Conservation (phyloP, 139 green algal genomes). For the Monoraphidium neglectum region DNA sequence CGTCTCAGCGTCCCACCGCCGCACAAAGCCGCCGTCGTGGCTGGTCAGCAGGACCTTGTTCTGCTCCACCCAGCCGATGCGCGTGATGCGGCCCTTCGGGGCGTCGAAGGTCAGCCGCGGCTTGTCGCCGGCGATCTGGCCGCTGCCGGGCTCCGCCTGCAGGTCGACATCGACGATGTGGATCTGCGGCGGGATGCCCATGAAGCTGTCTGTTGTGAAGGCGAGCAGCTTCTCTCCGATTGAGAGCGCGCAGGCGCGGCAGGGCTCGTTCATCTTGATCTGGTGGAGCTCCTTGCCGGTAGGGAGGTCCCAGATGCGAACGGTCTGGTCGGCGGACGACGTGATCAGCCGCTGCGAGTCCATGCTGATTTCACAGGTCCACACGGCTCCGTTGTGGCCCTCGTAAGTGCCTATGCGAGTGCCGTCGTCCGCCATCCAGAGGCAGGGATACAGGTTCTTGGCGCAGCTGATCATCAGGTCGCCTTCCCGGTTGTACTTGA, state of each 20-base stretch:
- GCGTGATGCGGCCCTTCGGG: slow-evolving; percentile 69
- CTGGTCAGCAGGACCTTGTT: slow-evolving; percentile 86
- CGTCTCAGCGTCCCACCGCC: slow-evolving; percentile 56
- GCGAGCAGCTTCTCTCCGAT: slow-evolving; percentile 83
- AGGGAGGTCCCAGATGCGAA: slow-evolving; percentile 91
- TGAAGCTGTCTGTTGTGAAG: slow-evolving; percentile 92
- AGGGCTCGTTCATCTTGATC: slow-evolving; percentile 86
- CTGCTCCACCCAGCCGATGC: slow-evolving; percentile 75
- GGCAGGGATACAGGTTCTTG: slow-evolving; percentile 76
- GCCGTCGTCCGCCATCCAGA: slow-evolving; percentile 95
- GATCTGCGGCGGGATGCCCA: slow-evolving; percentile 48
- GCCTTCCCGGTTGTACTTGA: slow-evolving; percentile 96
- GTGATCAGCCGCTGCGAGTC: slow-evolving; percentile 80
- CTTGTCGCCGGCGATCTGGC: slow-evolving; percentile 36
- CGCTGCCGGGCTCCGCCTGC: slow-evolving; percentile 9
- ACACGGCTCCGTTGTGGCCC: slow-evolving; percentile 96
- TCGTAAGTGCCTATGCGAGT: slow-evolving; percentile 93
- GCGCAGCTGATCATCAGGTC: slow-evolving; percentile 95
- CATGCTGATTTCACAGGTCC: slow-evolving; percentile 89
- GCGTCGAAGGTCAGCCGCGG: slow-evolving; percentile 33
- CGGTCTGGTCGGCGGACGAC: slow-evolving; percentile 83
- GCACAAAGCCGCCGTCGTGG: slow-evolving; percentile 84
- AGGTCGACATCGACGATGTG: slow-evolving; percentile 45
- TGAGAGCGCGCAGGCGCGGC: slow-evolving; percentile 68
- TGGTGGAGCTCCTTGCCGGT: slow-evolving; percentile 84